phyloP scores from a whole-genome alignment of 73 alveolate species.

The Paramecium biaurelia region DNA sequence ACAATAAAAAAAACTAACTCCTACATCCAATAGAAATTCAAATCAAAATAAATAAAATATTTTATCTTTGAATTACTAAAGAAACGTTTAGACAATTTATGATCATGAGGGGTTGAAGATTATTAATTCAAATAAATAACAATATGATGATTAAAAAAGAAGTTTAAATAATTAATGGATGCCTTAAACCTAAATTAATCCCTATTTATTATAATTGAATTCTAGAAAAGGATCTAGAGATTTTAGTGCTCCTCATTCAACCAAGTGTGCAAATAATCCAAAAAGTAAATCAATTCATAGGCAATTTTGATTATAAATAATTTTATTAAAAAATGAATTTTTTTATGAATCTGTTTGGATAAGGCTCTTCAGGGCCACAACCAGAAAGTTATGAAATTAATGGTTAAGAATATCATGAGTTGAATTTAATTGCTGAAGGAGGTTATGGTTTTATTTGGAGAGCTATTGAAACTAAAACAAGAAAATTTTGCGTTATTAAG shows the following conservation, averaged over 20 bases:
- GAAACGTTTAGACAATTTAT: neutral
- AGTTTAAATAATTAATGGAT: neutral
- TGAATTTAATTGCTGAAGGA: conserved; percentile 45
- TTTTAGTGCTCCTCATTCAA: conserved; percentile 15
- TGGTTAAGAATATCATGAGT: conserved; percentile 45
- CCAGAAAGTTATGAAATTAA: neutral
- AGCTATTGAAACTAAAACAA: conserved; percentile 58
- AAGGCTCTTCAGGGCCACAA: neutral
- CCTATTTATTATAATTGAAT: neutral
- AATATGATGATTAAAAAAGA: neutral
- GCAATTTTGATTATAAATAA: neutral
- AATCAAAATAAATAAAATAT: neutral
- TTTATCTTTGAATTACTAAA: neutral
- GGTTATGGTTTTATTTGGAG: conserved; percentile 65
- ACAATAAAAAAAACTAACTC: neutral
- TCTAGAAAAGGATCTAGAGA: conserved; percentile 21
- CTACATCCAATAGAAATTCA: neutral
- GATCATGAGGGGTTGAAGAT: neutral
- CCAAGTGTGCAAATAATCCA: neutral
- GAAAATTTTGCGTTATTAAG: conserved; percentile 39
- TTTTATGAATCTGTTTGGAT: neutral
- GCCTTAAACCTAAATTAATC: neutral
- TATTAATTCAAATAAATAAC: neutral
- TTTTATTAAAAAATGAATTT: neutral
- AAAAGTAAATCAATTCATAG: neutral